phyloP scores from a whole-genome alignment of 768 basidiomycete species.

The Mycena polygramma region DNA sequence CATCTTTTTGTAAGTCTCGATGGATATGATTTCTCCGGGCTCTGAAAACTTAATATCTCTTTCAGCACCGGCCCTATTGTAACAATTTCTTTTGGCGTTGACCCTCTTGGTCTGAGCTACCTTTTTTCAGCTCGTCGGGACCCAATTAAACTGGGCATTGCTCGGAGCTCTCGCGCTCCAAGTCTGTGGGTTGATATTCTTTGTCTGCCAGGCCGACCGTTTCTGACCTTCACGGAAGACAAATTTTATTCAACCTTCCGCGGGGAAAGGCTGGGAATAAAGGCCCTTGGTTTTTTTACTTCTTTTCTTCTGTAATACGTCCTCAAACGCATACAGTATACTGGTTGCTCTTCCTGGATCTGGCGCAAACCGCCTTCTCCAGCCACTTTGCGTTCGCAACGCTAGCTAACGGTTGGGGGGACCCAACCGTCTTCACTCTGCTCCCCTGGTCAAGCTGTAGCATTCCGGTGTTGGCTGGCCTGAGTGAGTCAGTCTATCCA shows the following conservation, averaged over 20 bases:
- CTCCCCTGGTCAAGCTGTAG: slow-evolving; percentile 39
- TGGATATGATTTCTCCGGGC: no score
- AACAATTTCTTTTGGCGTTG: no score
- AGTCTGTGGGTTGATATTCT: slow-evolving; percentile 8
- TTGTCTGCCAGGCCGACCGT: not conserved
- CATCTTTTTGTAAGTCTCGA: no score
- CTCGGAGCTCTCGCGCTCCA: slow-evolving; percentile 15
- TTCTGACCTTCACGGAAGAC: not conserved
- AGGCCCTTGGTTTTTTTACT: not conserved
- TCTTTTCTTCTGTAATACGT: not conserved
- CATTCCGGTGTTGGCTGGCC: slow-evolving; percentile 36
- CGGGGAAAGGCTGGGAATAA: not conserved
- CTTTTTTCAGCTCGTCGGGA: slow-evolving; percentile 12
- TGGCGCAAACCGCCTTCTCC: slow-evolving; percentile 38
- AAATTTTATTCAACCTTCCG: not conserved
- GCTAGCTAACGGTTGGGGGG: slow-evolving; percentile 38
- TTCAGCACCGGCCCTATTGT: slow-evolving; percentile 1
- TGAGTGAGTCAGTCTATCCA: slow-evolving; percentile 29
- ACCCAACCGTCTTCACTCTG: slow-evolving; percentile 28
- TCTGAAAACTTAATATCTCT: no score
- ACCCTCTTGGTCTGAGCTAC: no score
- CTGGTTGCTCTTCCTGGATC: slow-evolving; percentile 36
- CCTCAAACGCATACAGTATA: slow-evolving; percentile 14
- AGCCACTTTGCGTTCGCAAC: slow-evolving; percentile 39
- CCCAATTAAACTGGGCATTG: slow-evolving; percentile 18